These are phyloP conservation scores for Nitzschia palea DNA, from an alignment of 108 stramenopile genomes.

Conservation along the genomic window DNA sequence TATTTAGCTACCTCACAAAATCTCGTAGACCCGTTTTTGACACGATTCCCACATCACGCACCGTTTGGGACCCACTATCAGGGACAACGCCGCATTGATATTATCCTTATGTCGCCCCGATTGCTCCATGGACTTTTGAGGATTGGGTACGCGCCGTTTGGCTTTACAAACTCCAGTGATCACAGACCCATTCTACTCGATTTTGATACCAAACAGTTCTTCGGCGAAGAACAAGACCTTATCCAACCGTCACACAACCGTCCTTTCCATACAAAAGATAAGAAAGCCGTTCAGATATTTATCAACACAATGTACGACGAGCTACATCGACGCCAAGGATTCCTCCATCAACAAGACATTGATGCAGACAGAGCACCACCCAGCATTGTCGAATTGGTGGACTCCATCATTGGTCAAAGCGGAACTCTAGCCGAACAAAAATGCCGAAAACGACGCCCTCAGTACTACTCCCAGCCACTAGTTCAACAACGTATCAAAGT, in stretches of 20 bases:
- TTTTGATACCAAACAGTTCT: not conserved
- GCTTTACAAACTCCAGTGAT: not conserved
- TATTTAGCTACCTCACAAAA: too few relatives aligned
- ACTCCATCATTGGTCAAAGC: not conserved
- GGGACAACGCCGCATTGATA: too few relatives aligned
- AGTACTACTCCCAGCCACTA: not conserved
- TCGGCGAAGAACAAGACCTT: not conserved
- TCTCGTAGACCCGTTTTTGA: too few relatives aligned
- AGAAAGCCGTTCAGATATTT: not conserved
- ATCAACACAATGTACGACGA: not conserved
- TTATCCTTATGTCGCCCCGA: too few relatives aligned
- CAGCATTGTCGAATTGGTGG: not conserved
- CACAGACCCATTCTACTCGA: not conserved
- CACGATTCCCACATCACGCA: too few relatives aligned
- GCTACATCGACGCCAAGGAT: not conserved
- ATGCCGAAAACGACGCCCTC: not conserved
- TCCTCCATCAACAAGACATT: not conserved
- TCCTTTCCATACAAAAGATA: not conserved
- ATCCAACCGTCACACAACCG: not conserved
- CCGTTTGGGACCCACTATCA: too few relatives aligned
- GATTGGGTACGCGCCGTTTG: not conserved
- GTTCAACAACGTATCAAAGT: not conserved
- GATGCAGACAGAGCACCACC: not conserved
- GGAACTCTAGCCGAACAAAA: not conserved
- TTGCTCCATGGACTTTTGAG: too few relatives aligned